Percentiles rank a stretch among this genome's conserved stretches.
phyloP scores from a whole-genome alignment of 2,329 filamentous ascomycete genomes.

The Aspergillus sp. region DNA sequence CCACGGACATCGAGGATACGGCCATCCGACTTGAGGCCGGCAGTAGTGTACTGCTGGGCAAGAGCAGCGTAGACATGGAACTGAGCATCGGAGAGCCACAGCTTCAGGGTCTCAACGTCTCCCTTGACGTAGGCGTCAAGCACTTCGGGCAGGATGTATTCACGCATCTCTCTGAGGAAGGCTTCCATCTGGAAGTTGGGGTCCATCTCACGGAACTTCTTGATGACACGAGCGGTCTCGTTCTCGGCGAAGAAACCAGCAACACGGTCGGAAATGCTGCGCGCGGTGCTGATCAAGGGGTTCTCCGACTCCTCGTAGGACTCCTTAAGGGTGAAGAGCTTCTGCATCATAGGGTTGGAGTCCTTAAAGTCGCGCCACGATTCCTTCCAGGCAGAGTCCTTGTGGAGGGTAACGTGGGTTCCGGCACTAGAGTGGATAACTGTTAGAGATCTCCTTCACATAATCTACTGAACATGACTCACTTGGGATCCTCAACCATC shows the following conservation, averaged over 20 bases:
- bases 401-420: constrained; percentile 92
- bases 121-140: constrained; percentile 98
- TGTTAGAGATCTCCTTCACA: background rate
- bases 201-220: constrained; percentile 96
- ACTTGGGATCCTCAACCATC: constrained; percentile 84
- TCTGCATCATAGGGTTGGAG: constrained; percentile 82
- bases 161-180: constrained; percentile 91
- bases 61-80: constrained; percentile 97
- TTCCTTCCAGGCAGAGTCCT: constrained; percentile 96
- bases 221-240: constrained; percentile 95
- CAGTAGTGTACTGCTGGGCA: constrained; percentile 91
- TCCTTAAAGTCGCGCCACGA: constrained; percentile 97
- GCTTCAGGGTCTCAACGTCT: constrained; percentile 83
- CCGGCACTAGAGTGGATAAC: constrained; percentile 67
- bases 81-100: constrained; percentile 95
- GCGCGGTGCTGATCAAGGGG: constrained; percentile 86
- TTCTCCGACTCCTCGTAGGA: constrained; percentile 97
- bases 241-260: constrained; percentile 98
- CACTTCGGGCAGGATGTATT: constrained; percentile 97
- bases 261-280: constrained; percentile 89
- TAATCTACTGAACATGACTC: constrained; percentile 46
- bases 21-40: constrained; percentile 90
- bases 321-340: constrained; percentile 80
- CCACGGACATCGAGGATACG: constrained; percentile 93
- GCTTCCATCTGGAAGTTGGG: constrained; percentile 92